A percentile compares a stretch with the other conserved stretches of the same genome.
phyloP scores from a whole-genome alignment of 1,284 basidiomycete genomes.

The Coriolopsis trogii region DNA sequence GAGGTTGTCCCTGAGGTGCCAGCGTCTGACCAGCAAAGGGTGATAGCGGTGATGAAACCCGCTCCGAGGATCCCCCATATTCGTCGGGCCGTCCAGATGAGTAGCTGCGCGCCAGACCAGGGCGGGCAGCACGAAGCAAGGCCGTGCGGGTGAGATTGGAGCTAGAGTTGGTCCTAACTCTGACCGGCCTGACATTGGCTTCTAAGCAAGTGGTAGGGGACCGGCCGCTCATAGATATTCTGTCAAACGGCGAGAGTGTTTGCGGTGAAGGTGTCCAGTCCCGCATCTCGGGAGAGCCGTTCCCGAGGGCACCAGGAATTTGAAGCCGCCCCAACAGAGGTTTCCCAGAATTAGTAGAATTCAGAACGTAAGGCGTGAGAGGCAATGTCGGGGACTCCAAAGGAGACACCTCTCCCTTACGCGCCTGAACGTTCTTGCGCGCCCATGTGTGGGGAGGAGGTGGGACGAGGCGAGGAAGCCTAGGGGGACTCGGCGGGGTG shows the following conservation, averaged over 20 bases:
- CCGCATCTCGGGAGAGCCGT: conserved; percentile 1
- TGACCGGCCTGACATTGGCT: not conserved
- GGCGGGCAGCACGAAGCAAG: not conserved
- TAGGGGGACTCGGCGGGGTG: conserved; percentile 32
- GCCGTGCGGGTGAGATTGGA: not conserved
- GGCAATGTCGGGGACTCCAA: conserved; percentile 8
- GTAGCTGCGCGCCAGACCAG: not conserved
- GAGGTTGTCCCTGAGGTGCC: not conserved
- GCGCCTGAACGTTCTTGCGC: conserved; percentile 9
- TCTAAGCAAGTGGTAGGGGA: not conserved
- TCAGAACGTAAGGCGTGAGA: conserved; percentile 12
- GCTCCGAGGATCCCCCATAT: not conserved
- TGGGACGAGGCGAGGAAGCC: conserved; percentile 20
- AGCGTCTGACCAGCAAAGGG: not conserved
- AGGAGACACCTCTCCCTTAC: conserved; percentile 6
- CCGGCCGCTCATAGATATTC: not conserved
- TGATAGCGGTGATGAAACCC: not conserved
- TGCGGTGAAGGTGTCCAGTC: conserved; percentile 8
- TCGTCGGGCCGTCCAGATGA: too few species aligned
- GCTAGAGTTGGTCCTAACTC: not conserved
- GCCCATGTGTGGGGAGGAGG: conserved; percentile 20
- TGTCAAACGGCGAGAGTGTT: conserved; percentile 12
- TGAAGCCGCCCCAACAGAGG: conserved; percentile 12
- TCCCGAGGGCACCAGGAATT: conserved; percentile 6
- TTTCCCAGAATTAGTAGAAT: not conserved